Percentiles rank a stretch among this genome's conserved stretches.
phyloP scores from a whole-genome alignment of 2,329 filamentous ascomycete species.

The Nigrospora osmanthi region DNA sequence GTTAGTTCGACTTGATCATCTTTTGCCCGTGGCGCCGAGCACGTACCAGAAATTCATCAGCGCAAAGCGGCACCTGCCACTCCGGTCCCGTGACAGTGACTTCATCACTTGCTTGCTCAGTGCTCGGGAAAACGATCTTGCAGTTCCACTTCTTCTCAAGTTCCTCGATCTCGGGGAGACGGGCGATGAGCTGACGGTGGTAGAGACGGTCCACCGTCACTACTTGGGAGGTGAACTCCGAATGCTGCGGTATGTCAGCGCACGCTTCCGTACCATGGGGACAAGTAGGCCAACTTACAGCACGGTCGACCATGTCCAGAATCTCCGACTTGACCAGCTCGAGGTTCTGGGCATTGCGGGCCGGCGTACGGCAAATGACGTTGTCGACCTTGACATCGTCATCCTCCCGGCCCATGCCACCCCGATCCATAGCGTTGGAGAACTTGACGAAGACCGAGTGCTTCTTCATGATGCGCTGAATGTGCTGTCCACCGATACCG shows the following conservation, averaged over 20 bases:
- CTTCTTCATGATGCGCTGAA: slow-evolving; percentile 99
- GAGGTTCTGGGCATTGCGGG: slow-evolving; percentile 91
- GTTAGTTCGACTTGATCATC: slow-evolving; percentile 18
- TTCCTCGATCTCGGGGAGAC: slow-evolving; percentile 83
- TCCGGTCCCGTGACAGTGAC: slow-evolving; percentile 94
- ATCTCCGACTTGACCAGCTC: slow-evolving; percentile 98
- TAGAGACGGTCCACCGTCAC: slow-evolving; percentile 92
- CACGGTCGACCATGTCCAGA: slow-evolving; percentile 97
- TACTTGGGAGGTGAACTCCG: slow-evolving; percentile 90
- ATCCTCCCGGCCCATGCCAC: slow-evolving; percentile 84
- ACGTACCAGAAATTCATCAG: slow-evolving; percentile 81
- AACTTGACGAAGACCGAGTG: slow-evolving; percentile 99
- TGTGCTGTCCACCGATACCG: slow-evolving; percentile 95
- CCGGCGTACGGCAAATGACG: slow-evolving; percentile 95
- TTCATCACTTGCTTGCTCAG: slow-evolving; percentile 92
- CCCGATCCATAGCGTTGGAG: slow-evolving; percentile 97
- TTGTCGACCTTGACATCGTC: slow-evolving; percentile 99
- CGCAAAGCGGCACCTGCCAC: slow-evolving; percentile 95
- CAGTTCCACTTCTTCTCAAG: slow-evolving; percentile 99
- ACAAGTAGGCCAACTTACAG: slow-evolving; percentile 43
- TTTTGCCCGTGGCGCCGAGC: background rate
- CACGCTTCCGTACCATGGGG: slow-evolving; percentile 3
- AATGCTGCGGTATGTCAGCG: slow-evolving; percentile 50
- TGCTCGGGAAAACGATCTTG: slow-evolving; percentile 97
- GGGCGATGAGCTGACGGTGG: slow-evolving; percentile 85